Evolutionary conservation across 1,139 yeast genomes (phyloP).

Genomic region (Saccharomycopsis hybrid): DNA sequence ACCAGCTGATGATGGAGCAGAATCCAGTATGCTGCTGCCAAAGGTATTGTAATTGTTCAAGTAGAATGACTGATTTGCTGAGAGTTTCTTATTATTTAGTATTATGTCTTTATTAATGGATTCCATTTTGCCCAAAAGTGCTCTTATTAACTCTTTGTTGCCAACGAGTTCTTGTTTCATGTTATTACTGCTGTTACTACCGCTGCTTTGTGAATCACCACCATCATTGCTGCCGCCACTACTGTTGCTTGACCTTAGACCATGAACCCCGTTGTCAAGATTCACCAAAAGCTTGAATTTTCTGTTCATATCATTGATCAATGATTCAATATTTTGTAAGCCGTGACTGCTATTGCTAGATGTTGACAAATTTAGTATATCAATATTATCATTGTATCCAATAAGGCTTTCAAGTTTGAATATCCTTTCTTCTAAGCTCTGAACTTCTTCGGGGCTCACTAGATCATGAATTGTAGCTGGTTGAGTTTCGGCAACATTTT

Average conservation of each 20-base stretch:
- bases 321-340: conserved; percentile 14
- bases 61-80: conserved; percentile 13
- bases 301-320: conserved; percentile 17
- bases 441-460: conserved; percentile 15
- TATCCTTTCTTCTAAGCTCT: conserved; percentile 16
- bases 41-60: not conserved
- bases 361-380: not conserved
- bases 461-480: not conserved
- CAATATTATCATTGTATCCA: conserved; percentile 11
- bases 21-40: no score
- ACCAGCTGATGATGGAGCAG: not conserved
- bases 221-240: no score
- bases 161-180: conserved; percentile 6
- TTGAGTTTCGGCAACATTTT: not conserved
- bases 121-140: conserved; percentile 15
- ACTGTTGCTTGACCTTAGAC: no score
- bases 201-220: no score
- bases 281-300: conserved; percentile 16
- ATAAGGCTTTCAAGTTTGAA: conserved; percentile 16
- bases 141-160: conserved; percentile 5
- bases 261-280: conserved; percentile 1
- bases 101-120: conserved; percentile 16
- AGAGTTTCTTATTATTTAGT: conserved; percentile 17
- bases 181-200: not conserved
- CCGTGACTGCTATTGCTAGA: not conserved